Conservation (phyloP, 1,284 basidiomycete species). For the Ganoderma boninense region DNA sequence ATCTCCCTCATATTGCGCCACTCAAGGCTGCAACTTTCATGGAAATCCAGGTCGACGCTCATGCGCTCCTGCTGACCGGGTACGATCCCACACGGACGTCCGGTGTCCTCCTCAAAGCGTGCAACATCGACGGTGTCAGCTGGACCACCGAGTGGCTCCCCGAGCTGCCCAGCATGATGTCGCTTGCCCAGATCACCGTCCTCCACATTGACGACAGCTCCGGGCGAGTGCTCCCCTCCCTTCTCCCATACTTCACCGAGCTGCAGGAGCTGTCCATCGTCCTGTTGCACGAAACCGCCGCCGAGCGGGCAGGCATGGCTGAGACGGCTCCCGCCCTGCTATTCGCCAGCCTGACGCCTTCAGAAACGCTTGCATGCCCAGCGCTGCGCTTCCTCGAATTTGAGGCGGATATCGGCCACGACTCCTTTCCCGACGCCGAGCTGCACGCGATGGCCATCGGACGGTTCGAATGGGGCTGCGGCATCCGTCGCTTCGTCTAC, state of each 20-base stretch:
- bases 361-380: neutral
- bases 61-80: neutral
- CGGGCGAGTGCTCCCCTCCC: neutral
- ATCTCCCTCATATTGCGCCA: neutral
- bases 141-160: neutral
- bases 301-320: neutral
- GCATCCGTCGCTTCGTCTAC: neutral
- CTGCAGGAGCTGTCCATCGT: neutral
- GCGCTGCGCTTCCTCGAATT: neutral
- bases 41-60: neutral
- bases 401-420: neutral
- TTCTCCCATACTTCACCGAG: neutral
- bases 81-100: neutral
- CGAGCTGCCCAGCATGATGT: neutral
- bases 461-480: neutral
- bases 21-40: neutral
- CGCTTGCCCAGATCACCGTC: neutral
- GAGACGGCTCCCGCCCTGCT: neutral
- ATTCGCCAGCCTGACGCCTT: neutral
- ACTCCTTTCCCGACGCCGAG: neutral
- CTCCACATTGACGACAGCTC: neutral
- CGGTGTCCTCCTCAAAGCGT: neutral
- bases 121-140: neutral
- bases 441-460: neutral
- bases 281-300: neutral